Percentiles rank a stretch among this genome's conserved stretches.
Conservation (phyloP, 768 basidiomycete genomes). For the Chalciporus piperatus region DNA sequence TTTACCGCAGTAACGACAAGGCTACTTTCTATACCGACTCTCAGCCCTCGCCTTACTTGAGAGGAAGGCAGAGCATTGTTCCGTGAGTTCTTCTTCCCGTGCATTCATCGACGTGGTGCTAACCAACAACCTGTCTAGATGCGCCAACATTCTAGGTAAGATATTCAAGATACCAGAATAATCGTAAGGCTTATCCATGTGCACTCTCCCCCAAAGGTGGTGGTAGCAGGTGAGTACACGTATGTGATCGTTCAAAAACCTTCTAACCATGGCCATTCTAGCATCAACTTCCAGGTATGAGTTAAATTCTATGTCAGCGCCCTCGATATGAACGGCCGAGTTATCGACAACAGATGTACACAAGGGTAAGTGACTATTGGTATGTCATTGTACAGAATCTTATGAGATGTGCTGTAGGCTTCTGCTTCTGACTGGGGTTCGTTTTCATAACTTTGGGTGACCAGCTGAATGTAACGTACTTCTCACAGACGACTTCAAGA, state of each 20-base stretch:
- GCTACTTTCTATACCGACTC: constrained; percentile 71
- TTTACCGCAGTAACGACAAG: constrained; percentile 60
- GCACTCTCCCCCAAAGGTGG: constrained; percentile 35
- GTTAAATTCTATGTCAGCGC: neutral
- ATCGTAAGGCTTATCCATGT: neutral
- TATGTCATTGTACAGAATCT: neutral
- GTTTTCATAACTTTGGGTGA: constrained; percentile 10
- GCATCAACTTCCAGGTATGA: constrained; percentile 64
- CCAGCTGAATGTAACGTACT: neutral
- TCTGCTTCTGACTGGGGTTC: constrained; percentile 70
- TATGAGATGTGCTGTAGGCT: constrained; percentile 38
- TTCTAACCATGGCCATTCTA: constrained; percentile 22
- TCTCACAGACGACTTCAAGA: constrained; percentile 65
- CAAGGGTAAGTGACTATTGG: constrained; percentile 39
- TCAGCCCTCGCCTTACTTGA: constrained; percentile 51
- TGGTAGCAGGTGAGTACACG: constrained; percentile 46
- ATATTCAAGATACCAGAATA: neutral
- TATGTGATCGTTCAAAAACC: neutral
- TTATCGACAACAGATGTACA: constrained; percentile 53
- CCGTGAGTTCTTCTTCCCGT: constrained; percentile 43
- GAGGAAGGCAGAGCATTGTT: constrained; percentile 64
- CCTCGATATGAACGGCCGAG: neutral
- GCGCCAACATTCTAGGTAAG: constrained; percentile 61
- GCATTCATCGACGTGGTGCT: neutral
- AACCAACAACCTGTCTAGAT: constrained; percentile 35